Evolutionary conservation across 2,329 filamentous ascomycete genomes (phyloP), one percentile per base, ranked within the genome.

Genomic region (Aplosporella prunicola): DNA sequence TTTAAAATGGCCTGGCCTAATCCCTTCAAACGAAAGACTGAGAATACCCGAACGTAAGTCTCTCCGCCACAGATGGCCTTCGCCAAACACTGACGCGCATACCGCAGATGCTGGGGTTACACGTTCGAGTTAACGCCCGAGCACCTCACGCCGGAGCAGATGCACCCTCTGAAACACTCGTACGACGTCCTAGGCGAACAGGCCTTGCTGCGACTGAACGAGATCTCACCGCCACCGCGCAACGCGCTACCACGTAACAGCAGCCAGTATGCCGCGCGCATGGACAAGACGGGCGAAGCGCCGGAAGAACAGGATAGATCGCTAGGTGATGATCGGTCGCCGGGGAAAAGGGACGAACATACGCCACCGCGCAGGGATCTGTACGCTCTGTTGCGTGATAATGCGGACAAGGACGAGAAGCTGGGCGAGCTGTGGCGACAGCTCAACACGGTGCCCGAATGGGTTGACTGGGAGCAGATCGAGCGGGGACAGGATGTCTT

Each of bases 391-490:
- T 58, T 89, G 1, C 60, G 66, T 47, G 67, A 79, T 5, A 66
- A 86, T 53, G 64, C 68, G 8, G 53, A 60, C 2, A 62, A 66
- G 5, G 72, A 88, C 47, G 61, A 70, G 16, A 69, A 72, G 25
- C 60, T 78, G 15, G 49, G 55, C 6, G 48, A 69, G 37, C 61
- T 89, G 7, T 88, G 82, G 82, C 54, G 59, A 0, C 67, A 86
- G 50, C 66, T 82, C 39, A 79, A 76, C 40, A 76, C 70, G 0
- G 59, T 85, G 4, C 83, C 82, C 0, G 65, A 72, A 1, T 88
- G 82, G 81, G 82, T 88, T 2, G 76, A 87, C 52, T 88, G 81
- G 82, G 71, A 71, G 2, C 80, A 86, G 51, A 79, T 89, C 39
- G 66, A 70, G 42, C 68, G 82, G 49, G 83, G 82, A 0, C 82